These are phyloP conservation scores for Metschnikowia koreensis DNA, from an alignment of 805 yeast species.

Conservation along the genomic window DNA sequence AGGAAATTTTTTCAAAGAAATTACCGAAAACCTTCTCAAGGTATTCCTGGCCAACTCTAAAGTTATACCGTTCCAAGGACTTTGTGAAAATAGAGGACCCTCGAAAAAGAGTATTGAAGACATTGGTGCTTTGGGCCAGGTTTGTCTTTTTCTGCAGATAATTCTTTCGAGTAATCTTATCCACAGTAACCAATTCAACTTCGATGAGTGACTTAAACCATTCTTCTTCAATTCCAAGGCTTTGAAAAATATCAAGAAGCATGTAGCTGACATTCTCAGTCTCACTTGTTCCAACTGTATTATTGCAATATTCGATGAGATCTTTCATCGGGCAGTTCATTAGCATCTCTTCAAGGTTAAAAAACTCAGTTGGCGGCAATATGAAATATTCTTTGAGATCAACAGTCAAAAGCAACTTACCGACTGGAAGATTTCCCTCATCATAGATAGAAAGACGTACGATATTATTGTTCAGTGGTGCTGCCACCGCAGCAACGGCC, in stretches of 20 bases:
- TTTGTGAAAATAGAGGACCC: conserved; percentile 84
- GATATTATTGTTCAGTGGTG: conserved; percentile 29
- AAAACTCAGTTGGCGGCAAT: conserved; percentile 59
- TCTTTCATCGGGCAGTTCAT: conserved; percentile 50
- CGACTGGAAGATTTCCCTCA: conserved; percentile 46
- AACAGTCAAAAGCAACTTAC: conserved; percentile 55
- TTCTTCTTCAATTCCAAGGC: conserved; percentile 61
- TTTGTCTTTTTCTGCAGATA: conserved; percentile 30
- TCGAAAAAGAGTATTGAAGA: conserved; percentile 68
- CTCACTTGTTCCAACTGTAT: conserved; percentile 36
- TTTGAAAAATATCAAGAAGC: conserved; percentile 71
- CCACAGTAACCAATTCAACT: conserved; percentile 56
- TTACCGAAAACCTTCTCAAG: conserved; percentile 69
- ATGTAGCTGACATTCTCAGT: conserved; percentile 58
- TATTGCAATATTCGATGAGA: conserved; percentile 48
- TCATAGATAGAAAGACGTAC: conserved; percentile 48
- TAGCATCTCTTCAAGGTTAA: conserved; percentile 61
- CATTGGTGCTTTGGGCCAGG: conserved; percentile 36
- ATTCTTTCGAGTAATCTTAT: conserved; percentile 43
- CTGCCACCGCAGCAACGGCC: conserved; percentile 9
- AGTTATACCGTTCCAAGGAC: conserved; percentile 72
- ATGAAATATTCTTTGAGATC: conserved; percentile 53
- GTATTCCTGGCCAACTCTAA: conserved; percentile 77
- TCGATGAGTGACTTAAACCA: conserved; percentile 75
- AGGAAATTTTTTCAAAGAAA: conserved; percentile 54